Evolutionary conservation across 306 rosid species (phyloP).

Genomic region (Castanospermum australe): DNA sequence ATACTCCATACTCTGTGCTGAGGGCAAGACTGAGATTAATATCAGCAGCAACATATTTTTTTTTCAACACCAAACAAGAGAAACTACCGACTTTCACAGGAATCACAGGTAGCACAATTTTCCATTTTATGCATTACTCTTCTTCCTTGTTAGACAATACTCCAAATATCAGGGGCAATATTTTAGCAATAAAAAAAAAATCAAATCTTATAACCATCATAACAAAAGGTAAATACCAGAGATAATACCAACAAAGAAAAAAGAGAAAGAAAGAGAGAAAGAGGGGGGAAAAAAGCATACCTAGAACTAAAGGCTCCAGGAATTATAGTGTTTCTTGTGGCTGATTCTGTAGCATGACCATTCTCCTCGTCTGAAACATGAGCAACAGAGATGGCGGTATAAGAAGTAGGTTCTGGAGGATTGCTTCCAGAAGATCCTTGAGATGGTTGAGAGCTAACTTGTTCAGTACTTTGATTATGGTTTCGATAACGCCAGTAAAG

Average conservation of each 20-base stretch:
- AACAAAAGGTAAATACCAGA: neutral
- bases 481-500: conserved; percentile 65
- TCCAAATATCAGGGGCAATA: neutral
- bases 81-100: too few species aligned
- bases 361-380: conserved; percentile 55
- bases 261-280: neutral
- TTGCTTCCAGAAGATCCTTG: conserved; percentile 55
- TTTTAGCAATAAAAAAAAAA: neutral
- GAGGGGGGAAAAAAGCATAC: conserved; percentile 48
- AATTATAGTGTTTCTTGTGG: conserved; percentile 38
- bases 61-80: too few species aligned
- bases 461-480: conserved; percentile 45
- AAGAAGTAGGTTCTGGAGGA: conserved; percentile 50
- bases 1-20: too few species aligned
- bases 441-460: conserved; percentile 39
- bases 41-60: too few species aligned
- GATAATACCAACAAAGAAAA: neutral
- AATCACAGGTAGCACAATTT: too few species aligned
- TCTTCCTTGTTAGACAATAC: neutral
- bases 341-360: conserved; percentile 39
- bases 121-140: too few species aligned
- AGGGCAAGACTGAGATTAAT: too few species aligned
- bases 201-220: neutral
- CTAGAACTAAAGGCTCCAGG: conserved; percentile 50
- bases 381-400: conserved; percentile 53